Evolutionary conservation across 345 rosid genomes (phyloP), one percentile per base, ranked within the genome.

Genomic region (Carallia brachiata): DNA sequence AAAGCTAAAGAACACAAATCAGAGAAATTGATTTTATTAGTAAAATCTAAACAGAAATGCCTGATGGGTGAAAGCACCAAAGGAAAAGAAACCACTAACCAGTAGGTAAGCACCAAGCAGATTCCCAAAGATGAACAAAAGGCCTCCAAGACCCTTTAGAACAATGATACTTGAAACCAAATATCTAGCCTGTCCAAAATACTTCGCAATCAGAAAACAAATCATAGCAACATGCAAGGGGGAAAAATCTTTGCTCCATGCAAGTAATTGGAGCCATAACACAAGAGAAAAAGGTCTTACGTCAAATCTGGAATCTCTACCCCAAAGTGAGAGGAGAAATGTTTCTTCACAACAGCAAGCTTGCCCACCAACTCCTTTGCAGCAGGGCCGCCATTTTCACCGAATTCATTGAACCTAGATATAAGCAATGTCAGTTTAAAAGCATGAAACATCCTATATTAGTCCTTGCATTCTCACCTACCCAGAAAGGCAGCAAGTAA

Each of bases 311-410:
- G 97, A n/a, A 82, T 72, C 23, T 36, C 40, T 6, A 87, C 72
- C 7, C 88, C 93, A 71, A 85, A 63, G 64, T 69, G 80, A 13
- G 87, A 80, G 32, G 92, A 82, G 59, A 90, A 4, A 78, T 86
- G 97, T 57, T 73, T 68, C 81, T 79, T 83, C 19, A 74, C 83
- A 69, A 85, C 59, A 58, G 73, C 75, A 71, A 90, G 72, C 86
- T 94, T 94, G 19, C 95, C 89, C 59, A 77, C 68, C 80, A 90
- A 72, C 77, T 88, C 93, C 81, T 82, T 87, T 7, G 91, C 95
- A 40, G 96, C 96, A 74, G 90, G 93, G 47, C 97, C 98, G 52
- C 98, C 98, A 73, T 94, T 89, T 13, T 73, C 80, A 27, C 85
- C 93, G 69, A 91, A 91, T 61, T 91, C 98, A 81, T 82, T 84